Evolutionary conservation across 345 rosid species (phyloP).

Genomic region (Cardamine occulta): DNA sequence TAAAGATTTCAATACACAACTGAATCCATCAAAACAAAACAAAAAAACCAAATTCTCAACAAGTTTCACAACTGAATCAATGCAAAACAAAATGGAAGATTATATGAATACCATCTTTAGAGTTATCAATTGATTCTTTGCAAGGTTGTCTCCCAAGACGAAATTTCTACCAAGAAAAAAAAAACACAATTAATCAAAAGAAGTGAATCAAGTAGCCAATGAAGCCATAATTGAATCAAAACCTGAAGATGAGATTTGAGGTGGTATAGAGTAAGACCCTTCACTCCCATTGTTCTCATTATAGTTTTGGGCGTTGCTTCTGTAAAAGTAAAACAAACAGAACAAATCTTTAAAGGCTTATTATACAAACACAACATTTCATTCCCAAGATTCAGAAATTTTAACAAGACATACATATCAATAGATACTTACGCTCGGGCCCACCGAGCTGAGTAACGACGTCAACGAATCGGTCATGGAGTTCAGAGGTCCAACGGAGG

Average conservation of each 20-base stretch:
- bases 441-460: slow-evolving; percentile 96
- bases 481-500: slow-evolving; percentile 96
- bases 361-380: neutral
- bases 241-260: slow-evolving; percentile 96
- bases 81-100: neutral
- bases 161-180: slow-evolving; percentile 63
- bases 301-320: slow-evolving; percentile 96
- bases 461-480: slow-evolving; percentile 90
- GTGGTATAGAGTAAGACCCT: slow-evolving; percentile 94
- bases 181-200: slow-evolving; percentile 9
- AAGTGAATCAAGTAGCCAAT: neutral
- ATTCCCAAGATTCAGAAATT: slow-evolving; percentile 8
- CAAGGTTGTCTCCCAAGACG: slow-evolving; percentile 83
- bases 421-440: slow-evolving; percentile 54
- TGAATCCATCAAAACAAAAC: too few relatives aligned
- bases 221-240: slow-evolving; percentile 21
- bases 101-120: slow-evolving; percentile 72
- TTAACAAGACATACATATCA: neutral
- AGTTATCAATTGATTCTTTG: slow-evolving; percentile 78
- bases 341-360: neutral
- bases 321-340: slow-evolving; percentile 47
- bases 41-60: too few relatives aligned
- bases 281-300: slow-evolving; percentile 92
- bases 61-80: slow-evolving; percentile 11
- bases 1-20: slow-evolving; percentile 17